phyloP scores from a whole-genome alignment of 169 alveolate species.

The Plasmodium vinckei region DNA sequence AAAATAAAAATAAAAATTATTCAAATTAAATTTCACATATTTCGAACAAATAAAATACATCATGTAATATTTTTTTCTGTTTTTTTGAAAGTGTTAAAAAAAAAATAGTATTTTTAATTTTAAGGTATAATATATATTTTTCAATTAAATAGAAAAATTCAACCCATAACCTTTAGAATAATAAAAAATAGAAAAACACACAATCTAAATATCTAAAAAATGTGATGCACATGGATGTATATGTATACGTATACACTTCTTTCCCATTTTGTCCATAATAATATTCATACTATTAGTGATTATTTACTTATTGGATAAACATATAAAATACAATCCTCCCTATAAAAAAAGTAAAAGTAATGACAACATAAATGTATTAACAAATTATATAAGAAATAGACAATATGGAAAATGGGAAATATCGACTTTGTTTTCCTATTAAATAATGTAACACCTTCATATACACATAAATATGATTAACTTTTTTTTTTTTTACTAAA shows the following conservation, averaged over 20 bases:
- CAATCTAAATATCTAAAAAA: too few species aligned
- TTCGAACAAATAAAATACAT: too few species aligned
- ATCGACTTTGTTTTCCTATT: background rate
- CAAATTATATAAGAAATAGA: background rate
- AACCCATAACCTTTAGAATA: too few species aligned
- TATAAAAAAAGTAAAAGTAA: conserved; percentile 4
- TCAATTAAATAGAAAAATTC: too few species aligned
- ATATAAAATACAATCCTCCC: conserved; percentile 36
- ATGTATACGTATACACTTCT: background rate
- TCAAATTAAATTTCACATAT: too few species aligned
- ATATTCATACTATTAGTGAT: background rate
- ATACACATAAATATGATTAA: background rate
- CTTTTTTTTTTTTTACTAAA: background rate
- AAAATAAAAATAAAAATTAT: too few species aligned
- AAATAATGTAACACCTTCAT: background rate
- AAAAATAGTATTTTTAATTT: too few species aligned
- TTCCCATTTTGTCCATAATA: background rate
- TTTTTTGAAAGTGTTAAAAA: too few species aligned
- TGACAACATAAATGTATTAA: background rate
- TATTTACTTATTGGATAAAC: conserved; percentile 32
- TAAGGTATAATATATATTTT: too few species aligned
- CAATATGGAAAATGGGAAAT: background rate
- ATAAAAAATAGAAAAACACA: too few species aligned
- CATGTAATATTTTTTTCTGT: too few species aligned
- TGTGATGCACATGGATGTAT: background rate